Evolutionary conservation across 768 basidiomycete genomes (phyloP).

Genomic region (Cystofilobasidium macerans): DNA sequence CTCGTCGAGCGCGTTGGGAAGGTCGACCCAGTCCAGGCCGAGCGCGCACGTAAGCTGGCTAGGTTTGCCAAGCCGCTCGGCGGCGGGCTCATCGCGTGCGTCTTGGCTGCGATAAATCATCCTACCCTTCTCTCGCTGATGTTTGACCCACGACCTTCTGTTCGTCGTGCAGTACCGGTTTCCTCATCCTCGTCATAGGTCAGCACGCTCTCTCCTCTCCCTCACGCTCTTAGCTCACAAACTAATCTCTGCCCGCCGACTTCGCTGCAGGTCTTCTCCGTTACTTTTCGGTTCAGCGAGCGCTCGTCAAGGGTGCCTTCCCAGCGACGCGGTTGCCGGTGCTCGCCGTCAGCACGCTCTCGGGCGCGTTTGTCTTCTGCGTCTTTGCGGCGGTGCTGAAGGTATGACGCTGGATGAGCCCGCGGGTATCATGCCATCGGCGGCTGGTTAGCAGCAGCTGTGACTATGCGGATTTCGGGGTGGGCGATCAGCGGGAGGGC

Average conservation of each 20-base stretch:
- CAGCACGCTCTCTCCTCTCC: constrained; percentile 3
- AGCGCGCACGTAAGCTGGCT: constrained; percentile 10
- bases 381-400: constrained; percentile 2
- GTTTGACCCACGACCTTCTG: background rate
- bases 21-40: no score
- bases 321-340: constrained; percentile 15
- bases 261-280: constrained; percentile 11
- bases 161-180: background rate
- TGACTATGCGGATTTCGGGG: no score
- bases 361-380: constrained; percentile 9
- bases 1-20: background rate
- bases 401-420: no score
- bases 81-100: constrained; percentile 25
- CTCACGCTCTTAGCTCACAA: background rate
- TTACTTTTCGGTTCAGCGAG: constrained; percentile 8
- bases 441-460: no score
- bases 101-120: background rate
- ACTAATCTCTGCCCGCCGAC: background rate
- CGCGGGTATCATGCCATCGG: no score
- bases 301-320: constrained; percentile 7
- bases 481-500: no score
- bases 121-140: background rate
- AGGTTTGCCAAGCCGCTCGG: constrained; percentile 27
- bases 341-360: background rate
- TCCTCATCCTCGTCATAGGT: constrained; percentile 27